Evolutionary conservation across 257 asterid species (phyloP).

Genomic region (Jacaranda copaia): DNA sequence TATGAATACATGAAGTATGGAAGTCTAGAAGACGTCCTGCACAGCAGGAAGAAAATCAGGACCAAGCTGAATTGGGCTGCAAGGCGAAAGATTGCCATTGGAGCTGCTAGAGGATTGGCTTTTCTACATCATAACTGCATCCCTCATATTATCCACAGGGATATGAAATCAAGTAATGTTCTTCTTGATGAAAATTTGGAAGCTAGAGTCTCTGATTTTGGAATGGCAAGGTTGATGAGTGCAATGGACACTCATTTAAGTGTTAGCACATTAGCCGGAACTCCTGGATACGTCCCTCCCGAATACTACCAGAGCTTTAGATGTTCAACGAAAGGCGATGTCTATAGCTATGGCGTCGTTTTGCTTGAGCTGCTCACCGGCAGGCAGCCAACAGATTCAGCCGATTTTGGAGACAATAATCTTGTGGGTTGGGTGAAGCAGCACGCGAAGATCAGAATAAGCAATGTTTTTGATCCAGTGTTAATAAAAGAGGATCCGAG

Average conservation of each 20-base stretch:
- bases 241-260: conserved; percentile 77
- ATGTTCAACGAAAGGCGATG: conserved; percentile 75
- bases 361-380: conserved; percentile 77
- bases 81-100: conserved; percentile 67
- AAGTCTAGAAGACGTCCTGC: conserved; percentile 75
- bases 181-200: conserved; percentile 73
- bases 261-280: conserved; percentile 78
- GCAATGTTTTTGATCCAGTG: conserved; percentile 65
- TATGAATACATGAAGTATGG: conserved; percentile 82
- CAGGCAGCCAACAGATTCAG: conserved; percentile 66
- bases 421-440: conserved; percentile 79
- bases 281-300: conserved; percentile 85
- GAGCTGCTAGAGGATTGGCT: conserved; percentile 78
- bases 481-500: conserved; percentile 63
- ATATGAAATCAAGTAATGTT: conserved; percentile 84
- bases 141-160: conserved; percentile 78
- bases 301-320: conserved; percentile 82
- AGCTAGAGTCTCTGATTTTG: conserved; percentile 80
- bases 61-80: conserved; percentile 68
- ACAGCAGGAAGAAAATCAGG: conserved; percentile 55
- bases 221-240: conserved; percentile 80
- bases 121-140: conserved; percentile 73
- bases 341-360: conserved; percentile 79
- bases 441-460: conserved; percentile 57
- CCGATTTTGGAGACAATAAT: conserved; percentile 77